Base-by-base conservation (phyloP, 345 rosid species). In the Moringa oleifera region DNA sequence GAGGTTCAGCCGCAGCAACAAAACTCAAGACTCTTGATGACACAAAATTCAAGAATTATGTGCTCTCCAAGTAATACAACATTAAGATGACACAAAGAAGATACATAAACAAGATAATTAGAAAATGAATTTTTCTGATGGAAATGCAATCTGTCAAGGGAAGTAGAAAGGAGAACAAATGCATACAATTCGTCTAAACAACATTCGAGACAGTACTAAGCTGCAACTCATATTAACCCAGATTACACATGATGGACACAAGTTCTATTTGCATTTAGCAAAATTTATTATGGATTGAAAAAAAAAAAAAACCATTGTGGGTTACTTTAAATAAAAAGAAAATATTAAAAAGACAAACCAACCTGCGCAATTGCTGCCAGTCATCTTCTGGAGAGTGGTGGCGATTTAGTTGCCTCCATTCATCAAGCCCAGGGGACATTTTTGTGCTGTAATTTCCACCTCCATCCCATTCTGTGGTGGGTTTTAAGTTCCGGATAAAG, bases 341-440 rank as follows among this genome's bases (percentile, higher is more conserved):
- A 33, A 33, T 33, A 33, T 18, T 13, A 51, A 51, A 18, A 55
- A 9, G 10, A 23, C 1, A 67, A 7, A 67, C 65, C 50, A 20
- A 93, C 97, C 90, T 82, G 66, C 68, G 79, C 52, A 73, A 66
- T 68, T 86, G 72, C 62, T 71, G 73, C 80, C 82, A 74, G 59
- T 85, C 90, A 67, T 62, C 79, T 46, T 64, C 81, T 56, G 97
- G 87, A 25, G 98, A 92, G 22, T 53, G 81, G 57, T 53, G 84
- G 55, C 54, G 82, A 68, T 25, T 80, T 50, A 72, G 82, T 61
- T 81, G 87, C 62, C 88, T 83, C 85, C 82, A 83, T 22, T 88
- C 97, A 53, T 88, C 86, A 58, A 79, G 84, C 64, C 87, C 96
- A 70, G 90, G 90, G 49, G 97, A 83, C 76, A 86, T 90, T 80